Base-by-base conservation (phyloP, 208 protist species). In the Acanthamoeba triangularis region DNA sequence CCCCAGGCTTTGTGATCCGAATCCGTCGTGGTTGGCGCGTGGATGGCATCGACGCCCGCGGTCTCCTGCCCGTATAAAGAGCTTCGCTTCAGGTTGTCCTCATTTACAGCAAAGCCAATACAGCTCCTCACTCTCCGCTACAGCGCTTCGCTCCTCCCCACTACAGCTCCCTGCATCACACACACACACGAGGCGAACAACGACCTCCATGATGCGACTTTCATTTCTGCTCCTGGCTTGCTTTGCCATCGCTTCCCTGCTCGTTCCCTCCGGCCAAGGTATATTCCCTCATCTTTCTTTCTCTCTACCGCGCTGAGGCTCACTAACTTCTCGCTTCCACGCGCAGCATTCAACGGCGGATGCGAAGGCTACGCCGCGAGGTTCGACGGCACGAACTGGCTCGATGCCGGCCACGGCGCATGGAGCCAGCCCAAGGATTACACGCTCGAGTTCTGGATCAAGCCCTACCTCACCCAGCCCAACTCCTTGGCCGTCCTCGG, bases 361-460 rank as follows among this genome's bases (percentile, higher is more conserved):
- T 80, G 72, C 72, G 41, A 41, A 13, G 72, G 72, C 30, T 49
- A 49, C 18, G 72, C 72, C 2, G 41, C 52, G 23, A 16, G 41
- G 23, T 80, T 80, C 41, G 41, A 49, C 7, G 72, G 72, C 41
- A 49, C 37, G 11, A 80, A 49, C 35, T 80, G 35, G 35, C 72
- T 80, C 1, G 72, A 80, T 47, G 72, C 72, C 30, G 72, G 72
- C n/a, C 6, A 49, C 16, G 37, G 41, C 30, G 41, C 20, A 3
- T 80, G 72, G 72, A 80, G 20, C 35, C 72, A 80, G 72, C 41
- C 41, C 30, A 41, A 80, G 41, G 37, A 49, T 20, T 80, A 49
- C 41, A 80, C 72, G 3, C 8, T 80, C 37, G 72, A 80, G 72
- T 41, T 80, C 74, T 82, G 74, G 74, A 52, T 82, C 74, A 82